A percentile compares a stretch with the other conserved stretches of the same genome.
Conservation (phyloP, 805 yeast genomes). For the Cyberlindnera veronae region DNA sequence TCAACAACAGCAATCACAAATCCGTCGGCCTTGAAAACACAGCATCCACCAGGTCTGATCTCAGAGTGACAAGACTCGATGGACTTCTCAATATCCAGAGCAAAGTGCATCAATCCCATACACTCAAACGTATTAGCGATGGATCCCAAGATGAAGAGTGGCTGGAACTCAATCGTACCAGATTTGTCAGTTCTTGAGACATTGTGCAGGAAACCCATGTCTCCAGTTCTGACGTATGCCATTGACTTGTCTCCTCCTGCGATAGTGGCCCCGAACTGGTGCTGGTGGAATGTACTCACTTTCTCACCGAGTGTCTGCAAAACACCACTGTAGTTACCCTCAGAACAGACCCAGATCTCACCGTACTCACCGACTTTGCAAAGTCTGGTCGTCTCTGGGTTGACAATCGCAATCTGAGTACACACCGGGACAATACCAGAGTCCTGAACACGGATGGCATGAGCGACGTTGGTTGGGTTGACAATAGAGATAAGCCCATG, state of each 20-base stretch:
- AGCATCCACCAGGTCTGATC: conserved; percentile 53
- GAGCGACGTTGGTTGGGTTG: conserved; percentile 64
- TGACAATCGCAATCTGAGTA: conserved; percentile 90
- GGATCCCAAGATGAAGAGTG: conserved; percentile 79
- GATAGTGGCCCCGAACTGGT: conserved; percentile 61
- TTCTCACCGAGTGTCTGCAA: conserved; percentile 48
- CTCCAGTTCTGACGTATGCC: conserved; percentile 84
- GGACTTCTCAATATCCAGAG: conserved; percentile 73
- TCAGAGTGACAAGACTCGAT: conserved; percentile 48
- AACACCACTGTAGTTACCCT: conserved; percentile 64
- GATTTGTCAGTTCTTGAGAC: conserved; percentile 46
- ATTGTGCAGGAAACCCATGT: conserved; percentile 86
- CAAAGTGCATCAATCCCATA: conserved; percentile 88
- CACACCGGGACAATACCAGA: conserved; percentile 96
- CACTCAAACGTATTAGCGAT: conserved; percentile 87
- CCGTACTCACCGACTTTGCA: conserved; percentile 93
- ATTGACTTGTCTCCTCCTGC: conserved; percentile 59
- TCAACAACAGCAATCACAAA: conserved; percentile 75
- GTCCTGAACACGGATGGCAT: conserved; percentile 79
- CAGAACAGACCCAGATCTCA: conserved; percentile 94
- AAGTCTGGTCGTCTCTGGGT: conserved; percentile 80
- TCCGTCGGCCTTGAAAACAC: conserved; percentile 80
- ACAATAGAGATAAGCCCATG: conserved; percentile 83
- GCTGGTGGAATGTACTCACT: conserved; percentile 19
- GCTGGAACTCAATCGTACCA: conserved; percentile 52